Percentiles rank a stretch among this genome's conserved stretches.
These are phyloP conservation scores for Monascus ruber DNA, from an alignment of 2,329 filamentous ascomycete species.

Conservation along the genomic window DNA sequence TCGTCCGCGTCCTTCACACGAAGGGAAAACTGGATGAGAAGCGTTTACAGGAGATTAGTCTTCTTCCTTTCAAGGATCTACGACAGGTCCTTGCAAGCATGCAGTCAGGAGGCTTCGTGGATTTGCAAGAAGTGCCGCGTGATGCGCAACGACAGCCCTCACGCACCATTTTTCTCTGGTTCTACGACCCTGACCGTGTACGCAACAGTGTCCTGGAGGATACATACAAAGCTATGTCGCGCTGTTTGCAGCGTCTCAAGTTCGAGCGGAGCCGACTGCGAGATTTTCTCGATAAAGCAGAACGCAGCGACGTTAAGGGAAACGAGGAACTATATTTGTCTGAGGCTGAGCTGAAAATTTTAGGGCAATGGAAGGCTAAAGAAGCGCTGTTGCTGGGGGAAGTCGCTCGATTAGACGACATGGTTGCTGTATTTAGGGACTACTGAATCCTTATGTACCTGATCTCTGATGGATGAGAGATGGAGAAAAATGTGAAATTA, in stretches of 20 bases:
- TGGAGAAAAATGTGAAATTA: not conserved
- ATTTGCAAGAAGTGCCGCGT: slow-evolving; percentile 87
- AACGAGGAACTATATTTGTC: slow-evolving; percentile 72
- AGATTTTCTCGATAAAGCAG: slow-evolving; percentile 66
- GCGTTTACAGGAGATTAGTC: slow-evolving; percentile 63
- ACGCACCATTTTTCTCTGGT: slow-evolving; percentile 84
- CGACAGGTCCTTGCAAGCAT: slow-evolving; percentile 75
- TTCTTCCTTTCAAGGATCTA: slow-evolving; percentile 77
- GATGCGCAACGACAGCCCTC: slow-evolving; percentile 72
- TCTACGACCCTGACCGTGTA: slow-evolving; percentile 67
- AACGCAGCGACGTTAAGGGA: slow-evolving; percentile 75
- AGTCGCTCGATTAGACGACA: slow-evolving; percentile 68
- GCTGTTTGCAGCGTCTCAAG: slow-evolving; percentile 67
- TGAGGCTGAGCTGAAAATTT: slow-evolving; percentile 57
- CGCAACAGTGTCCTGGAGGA: slow-evolving; percentile 62
- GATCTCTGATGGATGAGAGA: slow-evolving; percentile 2
- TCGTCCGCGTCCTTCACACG: slow-evolving; percentile 73
- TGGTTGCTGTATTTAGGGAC: slow-evolving; percentile 74
- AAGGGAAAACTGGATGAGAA: slow-evolving; percentile 96
- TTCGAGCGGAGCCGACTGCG: slow-evolving; percentile 62
- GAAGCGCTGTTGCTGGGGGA: slow-evolving; percentile 67
- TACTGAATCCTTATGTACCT: slow-evolving; percentile 37
- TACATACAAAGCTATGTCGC: slow-evolving; percentile 80
- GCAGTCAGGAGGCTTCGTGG: slow-evolving; percentile 74
- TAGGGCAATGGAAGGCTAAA: slow-evolving; percentile 51